Evolutionary conservation across 257 asterid genomes (phyloP), one percentile per base, ranked within the genome.

Genomic region (Solanum tarijense): DNA sequence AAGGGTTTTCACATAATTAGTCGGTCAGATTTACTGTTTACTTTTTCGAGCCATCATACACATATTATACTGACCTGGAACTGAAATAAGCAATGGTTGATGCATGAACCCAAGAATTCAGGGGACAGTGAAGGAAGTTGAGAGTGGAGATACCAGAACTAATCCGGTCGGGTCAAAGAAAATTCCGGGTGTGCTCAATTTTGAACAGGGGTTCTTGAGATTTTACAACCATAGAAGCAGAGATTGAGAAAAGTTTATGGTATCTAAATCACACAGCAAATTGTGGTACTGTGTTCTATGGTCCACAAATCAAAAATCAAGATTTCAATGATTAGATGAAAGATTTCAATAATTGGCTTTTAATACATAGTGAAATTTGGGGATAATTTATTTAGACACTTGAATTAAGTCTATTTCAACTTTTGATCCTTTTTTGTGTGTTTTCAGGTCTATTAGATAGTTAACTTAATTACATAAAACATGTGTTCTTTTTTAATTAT

Each of bases 41-140:
- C 68, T 58, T 21, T 58, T 58, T 0, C 12, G 10, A 58, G 66
- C 27, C 66, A 1, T 21, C 2, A 88, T 58, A 58, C 31, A 2
- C 13, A 23, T 23, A n/a, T 62, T n/a, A 62, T 4, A n/a, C 89
- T 85, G 84, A 94, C 97, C 97, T 86, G 92, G 74, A 90, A 90
- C 91, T 69, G 92, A 79, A 90, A 89, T 91, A 48, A 93, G n/a
- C 52, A 93, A 43, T 83, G 90, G 86, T 84, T 91, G 91, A 11
- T 91, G 92, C 97, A 94, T 94, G 88, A 75, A 62, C 68, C 73
- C 87, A 36, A 9, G 25, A n/a, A 66, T 23, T 39, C 5, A n/a
- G 75, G 82, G 11, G 9, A 38, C 7, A 66, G 60, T 62, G 68
- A 18, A 38, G 23, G 88, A 31, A 71, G 79, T 85, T 43, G 25